Conservation (phyloP, 257 asterid genomes). For the Ophiorrhiza pumila region DNA sequence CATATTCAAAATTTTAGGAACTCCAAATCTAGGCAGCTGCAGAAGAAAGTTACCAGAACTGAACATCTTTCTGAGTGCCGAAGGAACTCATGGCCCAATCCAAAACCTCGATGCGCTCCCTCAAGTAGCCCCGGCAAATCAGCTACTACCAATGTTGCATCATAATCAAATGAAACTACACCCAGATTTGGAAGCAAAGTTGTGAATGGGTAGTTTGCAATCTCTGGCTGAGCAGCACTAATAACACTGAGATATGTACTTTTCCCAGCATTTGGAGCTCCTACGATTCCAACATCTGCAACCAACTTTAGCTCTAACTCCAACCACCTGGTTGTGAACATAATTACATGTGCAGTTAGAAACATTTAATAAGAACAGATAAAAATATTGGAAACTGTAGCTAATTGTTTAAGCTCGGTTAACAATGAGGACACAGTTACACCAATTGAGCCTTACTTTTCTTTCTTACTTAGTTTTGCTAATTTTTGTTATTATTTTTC, state of each 20-base stretch:
- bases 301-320: conserved; percentile 94
- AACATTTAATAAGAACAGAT: neutral
- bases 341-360: conserved; percentile 10
- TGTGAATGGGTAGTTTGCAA: conserved; percentile 94
- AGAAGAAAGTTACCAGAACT: conserved; percentile 58
- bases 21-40: neutral
- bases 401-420: neutral
- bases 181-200: conserved; percentile 99
- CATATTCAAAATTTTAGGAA: neutral
- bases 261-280: conserved; percentile 98
- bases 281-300: conserved; percentile 96
- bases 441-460: neutral
- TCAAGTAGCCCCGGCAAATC: conserved; percentile 94
- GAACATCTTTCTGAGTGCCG: conserved; percentile 95
- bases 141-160: conserved; percentile 86
- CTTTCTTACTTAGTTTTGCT: neutral
- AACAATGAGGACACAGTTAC: neutral
- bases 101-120: conserved; percentile 97
- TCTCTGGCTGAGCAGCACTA: conserved; percentile 89
- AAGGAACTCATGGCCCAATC: conserved; percentile 94
- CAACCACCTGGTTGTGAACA: conserved; percentile 70
- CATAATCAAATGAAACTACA: conserved; percentile 84
- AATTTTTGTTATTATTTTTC: neutral
- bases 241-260: conserved; percentile 91
- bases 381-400: neutral